Percentiles rank a stretch among this genome's conserved stretches.
Evolutionary conservation across 441 rosid genomes (phyloP).

Genomic region (Gossypium davidsonii): DNA sequence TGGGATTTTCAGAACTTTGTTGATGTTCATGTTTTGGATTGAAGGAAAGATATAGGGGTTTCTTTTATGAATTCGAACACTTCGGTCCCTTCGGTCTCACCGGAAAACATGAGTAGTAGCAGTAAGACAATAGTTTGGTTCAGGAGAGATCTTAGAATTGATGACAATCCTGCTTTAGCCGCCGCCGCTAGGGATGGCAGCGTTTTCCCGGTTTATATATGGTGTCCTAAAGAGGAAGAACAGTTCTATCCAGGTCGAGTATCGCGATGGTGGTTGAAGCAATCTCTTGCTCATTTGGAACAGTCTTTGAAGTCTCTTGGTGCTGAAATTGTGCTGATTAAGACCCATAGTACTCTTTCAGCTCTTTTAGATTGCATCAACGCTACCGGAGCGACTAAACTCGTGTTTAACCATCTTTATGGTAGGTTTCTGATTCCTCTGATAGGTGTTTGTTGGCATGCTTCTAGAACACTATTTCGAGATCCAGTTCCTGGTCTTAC

Average conservation of each 20-base stretch:
- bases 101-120: constrained; percentile 32
- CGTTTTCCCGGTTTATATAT: constrained; percentile 68
- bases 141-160: constrained; percentile 84
- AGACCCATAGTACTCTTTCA: constrained; percentile 52
- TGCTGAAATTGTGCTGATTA: constrained; percentile 56
- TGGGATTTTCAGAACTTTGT: neutral
- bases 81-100: constrained; percentile 3
- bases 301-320: constrained; percentile 73
- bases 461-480: neutral
- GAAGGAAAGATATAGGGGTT: constrained; percentile 10
- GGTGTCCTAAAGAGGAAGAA: constrained; percentile 91
- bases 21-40: constrained; percentile 8
- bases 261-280: constrained; percentile 96
- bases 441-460: neutral
- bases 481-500: neutral
- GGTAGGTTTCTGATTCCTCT: constrained; percentile 38
- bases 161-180: constrained; percentile 86
- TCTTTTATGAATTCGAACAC: constrained; percentile 4
- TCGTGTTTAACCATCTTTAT: constrained; percentile 81
- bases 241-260: constrained; percentile 85
- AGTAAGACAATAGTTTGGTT: constrained; percentile 83
- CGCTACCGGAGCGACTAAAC: constrained; percentile 56
- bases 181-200: constrained; percentile 71
- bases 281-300: constrained; percentile 59
- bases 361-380: constrained; percentile 65